Evolutionary conservation across 257 asterid genomes (phyloP).

Genomic region (Jasminum sambac): DNA sequence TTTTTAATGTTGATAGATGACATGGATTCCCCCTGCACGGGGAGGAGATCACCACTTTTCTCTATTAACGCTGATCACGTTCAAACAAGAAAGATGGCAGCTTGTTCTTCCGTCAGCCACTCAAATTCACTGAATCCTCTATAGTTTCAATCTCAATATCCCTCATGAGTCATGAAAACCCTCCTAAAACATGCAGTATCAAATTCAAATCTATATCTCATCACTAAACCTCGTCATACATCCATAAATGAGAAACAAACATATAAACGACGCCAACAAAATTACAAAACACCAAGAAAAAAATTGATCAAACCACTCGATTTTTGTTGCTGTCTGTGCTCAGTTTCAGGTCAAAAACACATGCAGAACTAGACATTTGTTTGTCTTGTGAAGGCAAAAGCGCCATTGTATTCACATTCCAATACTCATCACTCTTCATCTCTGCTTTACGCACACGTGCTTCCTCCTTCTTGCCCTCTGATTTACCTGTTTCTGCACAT

Average conservation of each 20-base stretch:
- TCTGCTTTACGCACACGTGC: slow-evolving; percentile 67
- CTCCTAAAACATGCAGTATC: neutral
- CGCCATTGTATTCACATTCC: slow-evolving; percentile 48
- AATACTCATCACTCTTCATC: slow-evolving; percentile 49
- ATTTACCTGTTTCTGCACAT: slow-evolving; percentile 61
- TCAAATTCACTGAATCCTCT: neutral
- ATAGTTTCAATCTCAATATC: neutral
- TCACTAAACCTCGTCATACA: neutral
- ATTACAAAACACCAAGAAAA: neutral
- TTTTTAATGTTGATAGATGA: too few relatives aligned
- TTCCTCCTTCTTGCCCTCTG: slow-evolving; percentile 39
- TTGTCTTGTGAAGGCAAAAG: slow-evolving; percentile 29
- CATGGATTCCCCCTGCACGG: too few relatives aligned
- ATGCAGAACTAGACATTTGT: slow-evolving; percentile 45
- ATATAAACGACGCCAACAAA: neutral
- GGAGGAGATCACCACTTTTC: too few relatives aligned
- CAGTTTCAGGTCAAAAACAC: slow-evolving; percentile 48
- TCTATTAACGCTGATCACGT: neutral
- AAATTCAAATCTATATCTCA: neutral
- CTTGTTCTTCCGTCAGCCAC: neutral
- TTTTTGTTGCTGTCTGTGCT: slow-evolving; percentile 37
- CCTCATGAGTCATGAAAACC: neutral
- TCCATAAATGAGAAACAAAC: neutral
- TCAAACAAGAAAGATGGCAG: neutral
- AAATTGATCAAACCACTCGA: slow-evolving; percentile 29